Evolutionary conservation across 495 filamentous ascomycete species (phyloP).

Genomic region (Daldinia loculata): DNA sequence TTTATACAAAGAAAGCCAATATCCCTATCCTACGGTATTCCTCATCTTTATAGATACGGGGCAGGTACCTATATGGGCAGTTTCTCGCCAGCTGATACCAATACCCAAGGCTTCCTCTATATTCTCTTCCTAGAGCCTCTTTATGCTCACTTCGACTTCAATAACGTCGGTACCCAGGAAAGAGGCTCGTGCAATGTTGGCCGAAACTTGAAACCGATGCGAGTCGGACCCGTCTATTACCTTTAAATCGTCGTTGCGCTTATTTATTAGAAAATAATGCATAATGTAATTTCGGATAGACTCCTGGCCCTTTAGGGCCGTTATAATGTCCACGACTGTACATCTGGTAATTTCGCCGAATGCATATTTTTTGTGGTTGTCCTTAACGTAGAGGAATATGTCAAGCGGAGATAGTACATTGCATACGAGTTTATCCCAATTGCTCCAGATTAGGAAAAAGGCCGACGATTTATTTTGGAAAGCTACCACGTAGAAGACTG

Average conservation of each 20-base stretch:
- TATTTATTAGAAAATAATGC: no score
- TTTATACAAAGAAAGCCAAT: no score
- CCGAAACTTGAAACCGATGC: background rate
- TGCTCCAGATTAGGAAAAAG: slow-evolving; percentile 7
- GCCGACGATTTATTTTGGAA: slow-evolving; percentile 1
- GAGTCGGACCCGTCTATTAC: background rate
- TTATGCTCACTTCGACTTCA: background rate
- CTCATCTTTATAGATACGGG: no score
- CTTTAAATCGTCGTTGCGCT: no score
- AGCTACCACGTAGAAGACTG: background rate
- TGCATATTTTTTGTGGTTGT: no score
- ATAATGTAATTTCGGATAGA: no score
- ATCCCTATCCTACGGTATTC: no score
- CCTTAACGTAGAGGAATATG: background rate
- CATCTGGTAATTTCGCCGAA: no score
- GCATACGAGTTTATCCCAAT: no score
- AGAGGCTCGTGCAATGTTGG: background rate
- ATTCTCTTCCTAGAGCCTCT: no score
- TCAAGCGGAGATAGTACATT: background rate
- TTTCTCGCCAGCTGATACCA: background rate
- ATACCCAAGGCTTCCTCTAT: background rate
- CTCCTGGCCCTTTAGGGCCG: background rate
- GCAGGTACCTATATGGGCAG: no score
- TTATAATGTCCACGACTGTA: background rate
- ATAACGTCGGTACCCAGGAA: background rate